phyloP scores from a whole-genome alignment of 129 eudicot genomes.

The Daucus carota region DNA sequence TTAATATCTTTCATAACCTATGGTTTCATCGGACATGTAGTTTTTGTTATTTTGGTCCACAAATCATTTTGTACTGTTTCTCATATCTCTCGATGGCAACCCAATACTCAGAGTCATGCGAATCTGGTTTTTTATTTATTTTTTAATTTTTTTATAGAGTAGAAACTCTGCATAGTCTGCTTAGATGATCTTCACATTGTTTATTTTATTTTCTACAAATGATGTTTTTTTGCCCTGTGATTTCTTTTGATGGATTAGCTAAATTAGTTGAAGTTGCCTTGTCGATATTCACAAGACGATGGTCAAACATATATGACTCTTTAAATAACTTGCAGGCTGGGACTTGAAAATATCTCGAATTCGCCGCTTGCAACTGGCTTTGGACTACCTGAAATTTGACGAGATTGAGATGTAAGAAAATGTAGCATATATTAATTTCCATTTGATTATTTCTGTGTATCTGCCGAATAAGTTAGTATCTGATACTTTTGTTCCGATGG shows the following conservation, averaged over 20 bases:
- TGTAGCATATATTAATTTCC: background rate
- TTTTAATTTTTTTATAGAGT: background rate
- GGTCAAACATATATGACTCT: background rate
- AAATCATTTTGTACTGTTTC: background rate
- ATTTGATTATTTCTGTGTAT: background rate
- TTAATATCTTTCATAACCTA: background rate
- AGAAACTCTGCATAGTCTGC: background rate
- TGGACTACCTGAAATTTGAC: conserved; percentile 76
- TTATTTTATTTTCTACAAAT: background rate
- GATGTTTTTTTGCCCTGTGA: background rate
- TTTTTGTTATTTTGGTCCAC: background rate
- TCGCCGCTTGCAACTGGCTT: conserved; percentile 85
- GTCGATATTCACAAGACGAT: background rate
- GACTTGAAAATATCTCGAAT: conserved; percentile 66
- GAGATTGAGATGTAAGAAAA: conserved; percentile 77
- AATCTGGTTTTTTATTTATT: background rate
- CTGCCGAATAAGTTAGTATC: background rate
- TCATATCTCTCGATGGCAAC: background rate
- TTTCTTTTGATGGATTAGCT: conserved; percentile 4
- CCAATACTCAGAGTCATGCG: background rate
- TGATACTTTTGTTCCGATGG: background rate
- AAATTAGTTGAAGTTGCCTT: background rate
- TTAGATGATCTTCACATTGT: background rate
- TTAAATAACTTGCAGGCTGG: conserved; percentile 60
- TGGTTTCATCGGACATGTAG: background rate